phyloP scores from a whole-genome alignment of 352 stramenopile species.

The Phytophthora hibernalis region DNA sequence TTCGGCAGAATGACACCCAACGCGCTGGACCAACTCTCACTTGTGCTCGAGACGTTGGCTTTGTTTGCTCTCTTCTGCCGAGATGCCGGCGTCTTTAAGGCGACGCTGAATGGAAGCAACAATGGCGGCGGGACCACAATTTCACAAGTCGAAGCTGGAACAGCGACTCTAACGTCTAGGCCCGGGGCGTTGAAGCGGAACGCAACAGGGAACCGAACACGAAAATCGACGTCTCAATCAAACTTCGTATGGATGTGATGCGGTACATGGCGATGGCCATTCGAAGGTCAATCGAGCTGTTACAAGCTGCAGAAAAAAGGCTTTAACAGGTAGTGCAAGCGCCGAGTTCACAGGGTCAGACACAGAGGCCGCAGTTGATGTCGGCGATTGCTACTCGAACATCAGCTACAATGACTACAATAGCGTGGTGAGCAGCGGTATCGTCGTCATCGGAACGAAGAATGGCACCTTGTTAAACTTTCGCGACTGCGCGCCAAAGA shows the following conservation, averaged over 20 bases:
- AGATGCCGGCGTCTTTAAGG: conserved; percentile 69
- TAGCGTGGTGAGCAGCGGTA: conserved; percentile 68
- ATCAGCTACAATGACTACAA: conserved; percentile 75
- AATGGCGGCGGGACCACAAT: conserved; percentile 13
- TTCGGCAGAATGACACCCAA: conserved; percentile 56
- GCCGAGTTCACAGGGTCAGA: conserved; percentile 34
- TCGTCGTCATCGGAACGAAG: conserved; percentile 73
- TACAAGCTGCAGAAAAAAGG: conserved; percentile 42
- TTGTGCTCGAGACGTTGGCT: conserved; percentile 72
- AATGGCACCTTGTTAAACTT: conserved; percentile 71
- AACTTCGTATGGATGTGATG: conserved; percentile 87
- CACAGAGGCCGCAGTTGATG: conserved; percentile 24
- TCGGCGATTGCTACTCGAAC: conserved; percentile 31
- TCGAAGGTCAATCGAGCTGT: conserved; percentile 71
- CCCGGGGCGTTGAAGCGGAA: conserved; percentile 9
- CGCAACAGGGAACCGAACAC: conserved; percentile 26
- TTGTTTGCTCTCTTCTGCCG: conserved; percentile 82
- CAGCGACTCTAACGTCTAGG: conserved; percentile 32
- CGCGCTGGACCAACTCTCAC: conserved; percentile 72
- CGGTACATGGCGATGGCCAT: conserved; percentile 89
- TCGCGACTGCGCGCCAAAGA: conserved; percentile 76
- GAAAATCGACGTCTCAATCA: conserved; percentile 78
- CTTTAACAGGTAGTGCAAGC: conserved; percentile 17
- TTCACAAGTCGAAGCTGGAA: conserved; percentile 42
- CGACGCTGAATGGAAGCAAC: conserved; percentile 7